phyloP scores from a whole-genome alignment of 768 basidiomycete species.

The Vararia minispora region DNA sequence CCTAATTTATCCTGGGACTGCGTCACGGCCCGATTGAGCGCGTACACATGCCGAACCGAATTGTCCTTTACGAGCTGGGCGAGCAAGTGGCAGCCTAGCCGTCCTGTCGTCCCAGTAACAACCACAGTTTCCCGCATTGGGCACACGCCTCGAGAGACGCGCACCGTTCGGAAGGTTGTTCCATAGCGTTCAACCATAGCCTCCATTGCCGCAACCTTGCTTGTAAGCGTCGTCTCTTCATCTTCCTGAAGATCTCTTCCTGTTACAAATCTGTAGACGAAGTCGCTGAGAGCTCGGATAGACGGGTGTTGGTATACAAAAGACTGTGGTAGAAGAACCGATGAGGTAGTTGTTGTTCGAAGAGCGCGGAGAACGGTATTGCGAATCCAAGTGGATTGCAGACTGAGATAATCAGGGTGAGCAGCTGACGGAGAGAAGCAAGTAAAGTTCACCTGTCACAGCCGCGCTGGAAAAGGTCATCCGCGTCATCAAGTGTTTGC shows the following conservation, averaged over 20 bases:
- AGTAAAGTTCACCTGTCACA: conserved; percentile 14
- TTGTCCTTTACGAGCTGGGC: conserved; percentile 13
- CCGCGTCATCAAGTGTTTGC: conserved; percentile 6
- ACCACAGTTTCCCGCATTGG: conserved; percentile 15
- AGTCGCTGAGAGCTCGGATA: conserved; percentile 19
- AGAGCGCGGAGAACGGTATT: conserved; percentile 21
- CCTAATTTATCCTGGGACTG: too few species aligned
- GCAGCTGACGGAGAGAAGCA: background rate
- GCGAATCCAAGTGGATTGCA: conserved; percentile 24
- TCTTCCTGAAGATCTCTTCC: conserved; percentile 6
- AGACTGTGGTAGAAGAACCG: conserved; percentile 17
- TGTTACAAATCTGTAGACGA: conserved; percentile 8
- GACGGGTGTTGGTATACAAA: conserved; percentile 31
- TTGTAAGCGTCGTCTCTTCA: conserved; percentile 3
- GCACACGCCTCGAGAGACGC: too few species aligned
- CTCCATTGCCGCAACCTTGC: conserved; percentile 18
- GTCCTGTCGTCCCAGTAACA: conserved; percentile 24
- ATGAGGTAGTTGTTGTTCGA: conserved; percentile 11
- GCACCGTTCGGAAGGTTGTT: conserved; percentile 10
- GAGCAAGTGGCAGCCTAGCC: conserved; percentile 20
- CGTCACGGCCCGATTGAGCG: conserved; percentile 18
- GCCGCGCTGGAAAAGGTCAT: conserved; percentile 16
- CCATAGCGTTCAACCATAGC: conserved; percentile 31
- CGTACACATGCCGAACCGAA: conserved; percentile 16
- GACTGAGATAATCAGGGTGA: conserved; percentile 8